Evolutionary conservation across 176 grass and related monocot species (phyloP).

Genomic region (Alloteropsis semialata): DNA sequence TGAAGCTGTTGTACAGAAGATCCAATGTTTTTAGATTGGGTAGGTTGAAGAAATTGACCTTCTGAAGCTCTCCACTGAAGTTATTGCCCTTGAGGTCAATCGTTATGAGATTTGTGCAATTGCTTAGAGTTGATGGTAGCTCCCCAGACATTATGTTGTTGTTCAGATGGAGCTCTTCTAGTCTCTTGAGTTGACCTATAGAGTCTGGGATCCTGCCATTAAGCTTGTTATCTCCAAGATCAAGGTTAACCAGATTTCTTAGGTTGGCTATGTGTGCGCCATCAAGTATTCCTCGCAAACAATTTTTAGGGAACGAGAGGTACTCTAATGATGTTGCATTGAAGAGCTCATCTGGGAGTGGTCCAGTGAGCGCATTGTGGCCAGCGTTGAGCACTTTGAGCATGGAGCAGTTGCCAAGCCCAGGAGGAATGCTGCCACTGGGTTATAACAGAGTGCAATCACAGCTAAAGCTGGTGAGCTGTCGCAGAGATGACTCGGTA

Average conservation of each 20-base stretch:
- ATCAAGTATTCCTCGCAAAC: conserved; percentile 14
- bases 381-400: conserved; percentile 29
- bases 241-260: conserved; percentile 23
- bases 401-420: conserved; percentile 31
- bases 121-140: conserved; percentile 32
- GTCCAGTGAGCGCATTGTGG: conserved; percentile 25
- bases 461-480: not conserved
- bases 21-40: conserved; percentile 27
- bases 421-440: conserved; percentile 14
- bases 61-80: conserved; percentile 20
- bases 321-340: conserved; percentile 25
- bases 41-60: conserved; percentile 38
- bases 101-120: conserved; percentile 18
- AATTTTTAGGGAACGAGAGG: conserved; percentile 29
- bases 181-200: conserved; percentile 27
- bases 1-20: conserved; percentile 27
- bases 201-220: conserved; percentile 28
- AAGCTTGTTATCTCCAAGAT: conserved; percentile 27
- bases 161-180: conserved; percentile 28
- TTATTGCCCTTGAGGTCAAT: conserved; percentile 30
- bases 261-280: conserved; percentile 6
- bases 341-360: conserved; percentile 38
- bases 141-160: conserved; percentile 27
- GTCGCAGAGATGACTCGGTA: conserved; percentile 20
- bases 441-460: conserved; percentile 32